phyloP scores from a whole-genome alignment of 2,329 filamentous ascomycete species.

The Colletotrichum agaves region DNA sequence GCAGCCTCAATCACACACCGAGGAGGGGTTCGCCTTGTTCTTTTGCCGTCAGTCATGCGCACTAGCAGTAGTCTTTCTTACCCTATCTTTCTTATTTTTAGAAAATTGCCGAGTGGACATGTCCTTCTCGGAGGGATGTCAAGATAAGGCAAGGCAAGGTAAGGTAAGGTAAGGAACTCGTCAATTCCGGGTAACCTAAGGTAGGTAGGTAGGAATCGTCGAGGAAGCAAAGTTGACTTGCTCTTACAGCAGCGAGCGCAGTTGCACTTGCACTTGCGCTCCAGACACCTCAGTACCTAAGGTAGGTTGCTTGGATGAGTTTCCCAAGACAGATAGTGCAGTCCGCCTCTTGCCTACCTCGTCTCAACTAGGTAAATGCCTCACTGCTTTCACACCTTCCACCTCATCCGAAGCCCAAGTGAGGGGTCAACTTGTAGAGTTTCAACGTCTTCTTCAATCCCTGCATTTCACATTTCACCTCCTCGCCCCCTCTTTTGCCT shows the following conservation, averaged over 20 bases:
- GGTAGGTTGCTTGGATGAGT: background rate
- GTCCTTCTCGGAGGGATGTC: too few relatives aligned
- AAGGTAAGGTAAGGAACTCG: too few relatives aligned
- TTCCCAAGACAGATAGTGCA: background rate
- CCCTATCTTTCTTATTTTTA: too few relatives aligned
- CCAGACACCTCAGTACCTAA: too few relatives aligned
- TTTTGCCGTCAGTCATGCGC: constrained; percentile 4
- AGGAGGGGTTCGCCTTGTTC: background rate
- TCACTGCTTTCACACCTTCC: background rate
- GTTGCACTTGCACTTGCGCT: background rate
- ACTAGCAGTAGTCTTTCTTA: background rate
- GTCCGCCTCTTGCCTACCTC: constrained; percentile 1
- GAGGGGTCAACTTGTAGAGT: background rate
- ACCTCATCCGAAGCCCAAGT: background rate
- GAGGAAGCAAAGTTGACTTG: too few relatives aligned
- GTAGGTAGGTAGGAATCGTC: too few relatives aligned
- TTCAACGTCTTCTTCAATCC: background rate
- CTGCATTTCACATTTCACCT: background rate
- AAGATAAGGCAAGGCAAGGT: too few relatives aligned
- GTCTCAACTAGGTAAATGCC: constrained; percentile 8
- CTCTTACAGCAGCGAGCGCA: background rate
- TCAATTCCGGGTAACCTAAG: too few relatives aligned
- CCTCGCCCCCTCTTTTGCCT: constrained; percentile 9
- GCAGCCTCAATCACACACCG: background rate
- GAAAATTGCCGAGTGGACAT: too few relatives aligned